Conservation (phyloP, 2,329 filamentous ascomycete species). For the Fusarium tricinctum region DNA sequence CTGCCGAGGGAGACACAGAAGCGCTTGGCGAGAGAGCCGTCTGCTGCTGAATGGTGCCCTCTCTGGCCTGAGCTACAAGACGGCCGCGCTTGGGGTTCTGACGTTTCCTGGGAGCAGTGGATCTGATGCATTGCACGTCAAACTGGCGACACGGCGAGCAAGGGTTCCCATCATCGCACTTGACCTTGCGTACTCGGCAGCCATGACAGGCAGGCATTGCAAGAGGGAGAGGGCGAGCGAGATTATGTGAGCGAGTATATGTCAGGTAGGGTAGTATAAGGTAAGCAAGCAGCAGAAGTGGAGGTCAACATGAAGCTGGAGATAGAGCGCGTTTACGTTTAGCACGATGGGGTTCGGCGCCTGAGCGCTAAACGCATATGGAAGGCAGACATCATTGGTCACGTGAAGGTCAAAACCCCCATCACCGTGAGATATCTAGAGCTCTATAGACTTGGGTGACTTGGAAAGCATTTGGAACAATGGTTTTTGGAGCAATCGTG, state of each 20-base stretch:
- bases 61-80: constrained; percentile 42
- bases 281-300: constrained; percentile 20
- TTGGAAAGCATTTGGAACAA: background rate
- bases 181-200: constrained; percentile 48
- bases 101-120: constrained; percentile 39
- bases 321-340: constrained; percentile 33
- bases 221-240: background rate
- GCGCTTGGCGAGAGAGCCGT: constrained; percentile 32
- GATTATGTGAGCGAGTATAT: background rate
- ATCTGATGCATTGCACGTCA: constrained; percentile 41
- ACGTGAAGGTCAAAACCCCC: constrained; percentile 22
- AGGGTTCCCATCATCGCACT: constrained; percentile 45
- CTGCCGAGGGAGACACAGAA: constrained; percentile 37
- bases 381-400: constrained; percentile 23
- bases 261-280: constrained; percentile 12
- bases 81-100: constrained; percentile 43
- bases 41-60: constrained; percentile 34
- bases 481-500: background rate
- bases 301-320: constrained; percentile 27
- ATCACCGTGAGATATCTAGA: constrained; percentile 6
- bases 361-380: constrained; percentile 29
- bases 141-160: constrained; percentile 44
- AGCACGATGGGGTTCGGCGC: constrained; percentile 17
- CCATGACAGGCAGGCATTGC: constrained; percentile 45
- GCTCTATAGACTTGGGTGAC: constrained; percentile 11